These are phyloP conservation scores for Pezizomycotina sp. DNA, from an alignment of 2,329 filamentous ascomycete genomes.

Conservation along the genomic window DNA sequence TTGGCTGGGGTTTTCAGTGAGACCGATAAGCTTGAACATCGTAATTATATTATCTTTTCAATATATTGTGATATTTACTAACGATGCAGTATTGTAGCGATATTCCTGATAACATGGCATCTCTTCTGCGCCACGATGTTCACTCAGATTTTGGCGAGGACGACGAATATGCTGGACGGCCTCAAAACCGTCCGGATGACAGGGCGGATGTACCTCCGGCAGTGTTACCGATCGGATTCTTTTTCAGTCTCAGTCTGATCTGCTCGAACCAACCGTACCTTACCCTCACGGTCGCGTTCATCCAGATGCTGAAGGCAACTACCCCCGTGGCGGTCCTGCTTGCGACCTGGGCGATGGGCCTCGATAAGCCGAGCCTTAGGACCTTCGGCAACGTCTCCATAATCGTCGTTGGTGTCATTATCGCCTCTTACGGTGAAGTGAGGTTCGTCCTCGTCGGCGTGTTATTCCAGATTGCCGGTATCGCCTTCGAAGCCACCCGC, in stretches of 20 bases:
- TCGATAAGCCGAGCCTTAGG: conserved; percentile 68
- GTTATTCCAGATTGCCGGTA: conserved; percentile 60
- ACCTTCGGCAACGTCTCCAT: conserved; percentile 83
- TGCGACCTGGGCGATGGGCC: conserved; percentile 72
- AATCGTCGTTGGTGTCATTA: conserved; percentile 86
- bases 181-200: conserved; percentile 97
- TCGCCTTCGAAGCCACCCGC: conserved; percentile 66
- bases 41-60: neutral
- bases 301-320: conserved; percentile 98
- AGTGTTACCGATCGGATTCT: conserved; percentile 85
- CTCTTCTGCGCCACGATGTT: conserved; percentile 81
- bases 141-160: conserved; percentile 83
- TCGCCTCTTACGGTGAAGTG: conserved; percentile 91
- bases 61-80: neutral
- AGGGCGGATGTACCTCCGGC: conserved; percentile 80
- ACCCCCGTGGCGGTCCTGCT: conserved; percentile 86
- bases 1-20: conserved; percentile 9
- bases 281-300: conserved; percentile 89
- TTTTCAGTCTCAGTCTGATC: conserved; percentile 91
- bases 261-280: conserved; percentile 93
- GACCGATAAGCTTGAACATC: conserved; percentile 10
- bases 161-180: conserved; percentile 77
- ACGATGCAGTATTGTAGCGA: conserved; percentile 27
- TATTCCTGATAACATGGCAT: conserved; percentile 86
- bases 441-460: conserved; percentile 72